phyloP scores from a whole-genome alignment of 352 stramenopile genomes.

The Pythium angustatum region DNA sequence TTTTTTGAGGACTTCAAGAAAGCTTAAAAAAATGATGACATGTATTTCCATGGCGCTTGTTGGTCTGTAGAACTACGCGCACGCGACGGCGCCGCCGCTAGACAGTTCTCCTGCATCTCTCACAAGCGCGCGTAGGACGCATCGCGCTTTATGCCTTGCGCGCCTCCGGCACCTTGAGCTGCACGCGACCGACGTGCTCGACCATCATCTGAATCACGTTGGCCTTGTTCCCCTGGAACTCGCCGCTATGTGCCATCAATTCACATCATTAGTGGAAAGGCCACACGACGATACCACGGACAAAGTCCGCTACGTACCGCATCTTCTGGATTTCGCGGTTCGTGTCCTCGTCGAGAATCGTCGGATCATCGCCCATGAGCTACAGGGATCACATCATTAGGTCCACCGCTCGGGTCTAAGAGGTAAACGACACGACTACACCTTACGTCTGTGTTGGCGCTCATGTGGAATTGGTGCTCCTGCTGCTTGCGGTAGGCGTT shows the following conservation, averaged over 20 bases:
- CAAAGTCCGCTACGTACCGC: slow-evolving; percentile 39
- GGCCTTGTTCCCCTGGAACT: slow-evolving; percentile 74
- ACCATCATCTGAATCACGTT: slow-evolving; percentile 75
- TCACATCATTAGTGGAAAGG: no score
- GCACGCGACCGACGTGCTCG: slow-evolving; percentile 65
- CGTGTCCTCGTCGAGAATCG: slow-evolving; percentile 77
- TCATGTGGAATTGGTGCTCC: slow-evolving; percentile 87
- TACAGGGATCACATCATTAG: no score
- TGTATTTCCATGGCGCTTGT: slow-evolving; percentile 1
- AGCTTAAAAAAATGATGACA: background rate
- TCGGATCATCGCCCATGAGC: slow-evolving; percentile 80
- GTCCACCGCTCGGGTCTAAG: no score
- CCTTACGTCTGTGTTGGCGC: slow-evolving; percentile 75
- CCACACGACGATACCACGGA: no score
- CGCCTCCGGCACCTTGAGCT: slow-evolving; percentile 65
- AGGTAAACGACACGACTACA: no score
- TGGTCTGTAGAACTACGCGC: background rate
- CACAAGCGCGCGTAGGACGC: background rate
- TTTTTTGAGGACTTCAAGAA: background rate
- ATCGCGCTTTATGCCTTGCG: slow-evolving; percentile 53
- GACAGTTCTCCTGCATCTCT: no score
- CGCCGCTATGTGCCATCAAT: no score
- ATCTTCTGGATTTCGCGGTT: slow-evolving; percentile 80
- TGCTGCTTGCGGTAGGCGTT: slow-evolving; percentile 85
- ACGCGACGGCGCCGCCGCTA: no score